These are phyloP conservation scores for Gynostemma pentaphyllum DNA, from an alignment of 306 rosid species.

Conservation along the genomic window DNA sequence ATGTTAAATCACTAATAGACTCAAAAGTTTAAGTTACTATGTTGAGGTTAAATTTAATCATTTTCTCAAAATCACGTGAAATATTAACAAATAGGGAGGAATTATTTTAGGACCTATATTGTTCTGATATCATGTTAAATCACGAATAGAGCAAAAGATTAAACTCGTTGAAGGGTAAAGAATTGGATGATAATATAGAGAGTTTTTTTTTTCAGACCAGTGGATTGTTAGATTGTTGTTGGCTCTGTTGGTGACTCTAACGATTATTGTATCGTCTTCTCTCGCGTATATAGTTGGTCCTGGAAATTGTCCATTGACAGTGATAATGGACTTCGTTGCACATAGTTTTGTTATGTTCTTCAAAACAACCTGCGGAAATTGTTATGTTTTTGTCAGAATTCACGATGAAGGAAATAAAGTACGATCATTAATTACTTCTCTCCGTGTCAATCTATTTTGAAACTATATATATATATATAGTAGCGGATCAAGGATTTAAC, in stretches of 20 bases:
- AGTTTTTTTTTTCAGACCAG: slow-evolving; percentile 65
- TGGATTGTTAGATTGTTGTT: slow-evolving; percentile 48
- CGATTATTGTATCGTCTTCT: slow-evolving; percentile 53
- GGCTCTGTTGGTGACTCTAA: slow-evolving; percentile 56
- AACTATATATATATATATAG: no score
- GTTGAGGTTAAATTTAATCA: no score
- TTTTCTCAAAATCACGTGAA: no score
- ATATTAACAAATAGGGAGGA: no score
- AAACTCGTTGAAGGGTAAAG: no score
- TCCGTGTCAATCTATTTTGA: no score
- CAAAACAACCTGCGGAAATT: slow-evolving; percentile 40
- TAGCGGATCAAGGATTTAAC: no score
- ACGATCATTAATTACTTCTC: no score
- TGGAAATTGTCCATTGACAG: slow-evolving; percentile 53
- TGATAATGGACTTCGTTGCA: slow-evolving; percentile 33
- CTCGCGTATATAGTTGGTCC: slow-evolving; percentile 65
- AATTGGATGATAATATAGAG: background rate
- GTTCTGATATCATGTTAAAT: no score
- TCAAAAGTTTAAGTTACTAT: background rate
- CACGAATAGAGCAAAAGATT: no score
- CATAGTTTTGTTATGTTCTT: slow-evolving; percentile 51
- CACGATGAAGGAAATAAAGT: no score
- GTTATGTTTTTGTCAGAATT: background rate
- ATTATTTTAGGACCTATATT: no score
- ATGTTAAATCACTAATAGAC: background rate